Conservation (phyloP, 2,329 filamentous ascomycete species). For the Emergomyces pasteurianus region DNA sequence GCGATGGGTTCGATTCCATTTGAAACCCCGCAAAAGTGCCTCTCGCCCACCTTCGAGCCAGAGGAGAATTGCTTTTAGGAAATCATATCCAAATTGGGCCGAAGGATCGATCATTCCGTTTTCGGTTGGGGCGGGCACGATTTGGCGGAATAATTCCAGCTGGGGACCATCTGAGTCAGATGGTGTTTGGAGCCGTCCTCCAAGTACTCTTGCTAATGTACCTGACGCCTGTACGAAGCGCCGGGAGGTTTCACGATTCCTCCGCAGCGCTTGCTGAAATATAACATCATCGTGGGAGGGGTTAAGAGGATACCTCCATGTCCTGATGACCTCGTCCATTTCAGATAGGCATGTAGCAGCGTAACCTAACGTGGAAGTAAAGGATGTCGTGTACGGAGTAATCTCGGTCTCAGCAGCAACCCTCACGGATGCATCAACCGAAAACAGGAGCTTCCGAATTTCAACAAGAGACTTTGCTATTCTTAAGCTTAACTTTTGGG, state of each 20-base stretch:
- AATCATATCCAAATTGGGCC: conserved; percentile 52
- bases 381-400: conserved; percentile 25
- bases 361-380: conserved; percentile 32
- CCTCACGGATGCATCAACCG: conserved; percentile 29
- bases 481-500: conserved; percentile 41
- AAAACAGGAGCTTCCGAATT: conserved; percentile 45
- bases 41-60: conserved; percentile 50
- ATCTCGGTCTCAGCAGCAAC: conserved; percentile 20
- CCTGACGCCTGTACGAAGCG: conserved; percentile 53
- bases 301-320: conserved; percentile 49
- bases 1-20: conserved; percentile 30
- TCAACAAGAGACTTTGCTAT: conserved; percentile 45
- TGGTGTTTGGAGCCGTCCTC: conserved; percentile 38
- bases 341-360: conserved; percentile 39
- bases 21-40: conserved; percentile 46
- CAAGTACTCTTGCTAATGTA: conserved; percentile 44
- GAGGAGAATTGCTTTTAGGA: conserved; percentile 50
- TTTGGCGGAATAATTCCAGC: conserved; percentile 36
- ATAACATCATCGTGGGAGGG: conserved; percentile 41
- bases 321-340: conserved; percentile 44
- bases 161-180: conserved; percentile 26
- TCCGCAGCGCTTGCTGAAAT: conserved; percentile 45
- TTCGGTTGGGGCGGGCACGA: conserved; percentile 37
- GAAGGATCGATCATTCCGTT: conserved; percentile 26
- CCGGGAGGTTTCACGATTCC: conserved; percentile 43